phyloP scores from a whole-genome alignment of 208 protist species.

The Vickermania ingenoplastis region DNA sequence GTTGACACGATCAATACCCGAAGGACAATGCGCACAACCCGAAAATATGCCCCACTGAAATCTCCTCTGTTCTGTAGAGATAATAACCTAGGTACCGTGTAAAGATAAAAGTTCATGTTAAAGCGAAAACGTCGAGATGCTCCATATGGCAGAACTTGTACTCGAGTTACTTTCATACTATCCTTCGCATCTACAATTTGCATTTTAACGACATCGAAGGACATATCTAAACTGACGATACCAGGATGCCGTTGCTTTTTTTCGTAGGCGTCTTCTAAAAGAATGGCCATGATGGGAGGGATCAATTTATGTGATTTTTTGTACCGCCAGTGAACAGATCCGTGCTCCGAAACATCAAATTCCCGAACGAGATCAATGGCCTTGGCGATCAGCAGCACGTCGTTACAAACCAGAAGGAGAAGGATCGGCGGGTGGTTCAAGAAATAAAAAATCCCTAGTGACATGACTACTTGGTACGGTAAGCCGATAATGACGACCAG shows the following conservation, averaged over 20 bases:
- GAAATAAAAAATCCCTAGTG: conserved; percentile 54
- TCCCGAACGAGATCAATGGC: conserved; percentile 64
- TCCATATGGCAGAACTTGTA: conserved; percentile 32
- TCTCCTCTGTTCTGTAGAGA: conserved; percentile 54
- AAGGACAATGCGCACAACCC: conserved; percentile 38
- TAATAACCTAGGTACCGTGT: conserved; percentile 51
- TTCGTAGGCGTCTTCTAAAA: conserved; percentile 69
- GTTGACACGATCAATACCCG: conserved; percentile 33
- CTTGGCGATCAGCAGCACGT: conserved; percentile 42
- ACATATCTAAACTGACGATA: conserved; percentile 54
- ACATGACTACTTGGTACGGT: conserved; percentile 46
- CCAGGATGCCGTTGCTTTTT: conserved; percentile 21
- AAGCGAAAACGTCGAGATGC: conserved; percentile 33
- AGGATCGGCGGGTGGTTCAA: conserved; percentile 27
- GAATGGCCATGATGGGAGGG: conserved; percentile 37
- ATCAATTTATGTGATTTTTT: conserved; percentile 14
- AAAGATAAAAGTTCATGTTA: conserved; percentile 46
- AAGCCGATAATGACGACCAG: conserved; percentile 29
- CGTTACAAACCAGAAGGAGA: conserved; percentile 37
- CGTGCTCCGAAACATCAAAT: conserved; percentile 55
- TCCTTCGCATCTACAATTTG: conserved; percentile 29
- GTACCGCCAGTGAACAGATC: conserved; percentile 55
- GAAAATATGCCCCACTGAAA: conserved; percentile 49
- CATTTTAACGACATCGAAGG: conserved; percentile 53
- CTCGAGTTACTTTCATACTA: conserved; percentile 19